A percentile compares a stretch with the other conserved stretches of the same genome.
Evolutionary conservation across 108 stramenopile species (phyloP).

Genomic region (Poteriospumella lacustris): DNA sequence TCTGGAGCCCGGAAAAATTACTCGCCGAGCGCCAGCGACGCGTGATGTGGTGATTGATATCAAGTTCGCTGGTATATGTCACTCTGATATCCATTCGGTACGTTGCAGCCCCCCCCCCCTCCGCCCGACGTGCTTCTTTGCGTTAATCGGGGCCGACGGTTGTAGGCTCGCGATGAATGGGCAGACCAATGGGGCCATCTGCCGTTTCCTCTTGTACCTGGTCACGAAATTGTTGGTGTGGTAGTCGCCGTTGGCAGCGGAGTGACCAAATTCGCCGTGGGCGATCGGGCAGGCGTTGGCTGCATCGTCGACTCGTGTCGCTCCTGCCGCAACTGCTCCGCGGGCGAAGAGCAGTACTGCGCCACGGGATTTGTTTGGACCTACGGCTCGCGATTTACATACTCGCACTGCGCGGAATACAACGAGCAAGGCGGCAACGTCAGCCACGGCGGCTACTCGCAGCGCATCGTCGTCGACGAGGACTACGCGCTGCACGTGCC

Average conservation of each 20-base stretch:
- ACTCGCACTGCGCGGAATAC: slow-evolving; percentile 23
- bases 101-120: not conserved
- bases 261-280: slow-evolving; percentile 59
- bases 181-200: not conserved
- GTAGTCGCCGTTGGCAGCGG: slow-evolving; percentile 51
- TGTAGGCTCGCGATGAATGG: not conserved
- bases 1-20: not conserved
- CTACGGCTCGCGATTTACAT: slow-evolving; percentile 37
- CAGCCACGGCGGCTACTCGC: slow-evolving; percentile 51
- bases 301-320: slow-evolving; percentile 61
- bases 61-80: slow-evolving; percentile 3
- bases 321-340: slow-evolving; percentile 53
- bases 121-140: not conserved
- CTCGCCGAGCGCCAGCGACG: not conserved
- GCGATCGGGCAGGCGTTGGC: slow-evolving; percentile 63
- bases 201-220: slow-evolving; percentile 36
- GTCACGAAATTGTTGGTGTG: slow-evolving; percentile 54
- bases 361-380: slow-evolving; percentile 16
- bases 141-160: not conserved
- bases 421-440: slow-evolving; percentile 2
- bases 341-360: slow-evolving; percentile 54
- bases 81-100: slow-evolving; percentile 22
- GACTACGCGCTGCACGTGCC: slow-evolving; percentile 52
- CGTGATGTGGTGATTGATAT: not conserved
- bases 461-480: slow-evolving; percentile 47